Evolutionary conservation across 331 rosid genomes (phyloP), one percentile per base, ranked within the genome.

Genomic region (Telfairia occidentalis): DNA sequence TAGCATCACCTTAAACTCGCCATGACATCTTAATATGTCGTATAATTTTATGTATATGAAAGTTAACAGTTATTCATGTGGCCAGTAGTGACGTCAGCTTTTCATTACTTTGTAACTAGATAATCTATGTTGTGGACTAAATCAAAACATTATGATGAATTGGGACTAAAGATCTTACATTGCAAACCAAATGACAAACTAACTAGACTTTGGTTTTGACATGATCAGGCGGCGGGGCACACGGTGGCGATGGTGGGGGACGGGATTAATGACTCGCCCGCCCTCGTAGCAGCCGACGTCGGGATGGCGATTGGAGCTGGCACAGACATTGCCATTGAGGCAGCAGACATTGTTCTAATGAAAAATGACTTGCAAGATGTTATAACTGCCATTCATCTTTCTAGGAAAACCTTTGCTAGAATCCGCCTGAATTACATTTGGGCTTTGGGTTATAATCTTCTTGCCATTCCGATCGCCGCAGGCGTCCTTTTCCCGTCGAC

Each of bases 231-330:
- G 28, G 52, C 81, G 74, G 92, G 94, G 12, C 80, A 83, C 86
- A 77, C 76, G 1, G 97, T 93, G 69, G 97, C 90, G 32, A 90
- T 93, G 98, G 96, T 93, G 24, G 97, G 97, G 10, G 98, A 93
- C 73, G 97, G 98, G 28, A 93, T 89, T 81, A 93, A 93, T 10
- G 98, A 93, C 83, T 90, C 97, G 1, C 98, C 97, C 1, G 94
- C 97, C 24, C 91, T 93, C n/a, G 98, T 87, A 19, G 96, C 94
- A 30, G 97, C 94, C 0, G 93, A 93, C 38, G 97, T 93, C 34
- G 98, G 98, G 57, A 89, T 90, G 96, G 96, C 98, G 38, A 93
- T 93, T 54, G 97, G 96, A 42, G 97, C 98, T 0, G 97, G 97
- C 45, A 90, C 94, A 15, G 98, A 92, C 85, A 90, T 92, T 57